Base-by-base conservation (phyloP, 306 rosid genomes). In the Leucaena leucocephala region DNA sequence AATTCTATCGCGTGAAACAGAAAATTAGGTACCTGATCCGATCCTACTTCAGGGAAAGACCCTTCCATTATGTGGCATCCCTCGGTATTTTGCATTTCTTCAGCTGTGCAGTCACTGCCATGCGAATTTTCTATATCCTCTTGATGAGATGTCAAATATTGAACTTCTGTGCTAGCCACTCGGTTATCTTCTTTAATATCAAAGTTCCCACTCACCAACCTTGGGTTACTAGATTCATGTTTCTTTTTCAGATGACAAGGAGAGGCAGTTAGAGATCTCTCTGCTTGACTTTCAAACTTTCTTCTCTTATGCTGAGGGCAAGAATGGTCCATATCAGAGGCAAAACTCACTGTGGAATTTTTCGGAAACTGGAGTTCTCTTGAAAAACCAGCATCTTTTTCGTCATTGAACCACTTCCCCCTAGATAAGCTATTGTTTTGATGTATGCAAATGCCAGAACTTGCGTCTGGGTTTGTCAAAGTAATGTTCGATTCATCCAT, bases 1-100 rank as follows among this genome's bases (percentile, higher is more conserved):
- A 65, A 39, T 57, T 71, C 71, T 57, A 68, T 72, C 58, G 40
- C 33, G 63, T 74, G 36, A 34, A 76, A 55, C 61, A 75, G 78
- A 82, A 84, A 57, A 74, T n/a, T 40, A 17, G 22, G 67, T 89
- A 95, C 98, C 99, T 87, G 83, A 78, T 86, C 75, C 64, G 46
- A 69, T 50, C 78, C 87, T 82, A 70, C 71, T 59, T 79, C 76
- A 76, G 40, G 77, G 75, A 87, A 84, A 76, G 84, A 80, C 38
- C 76, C 75, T 62, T 84, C 88, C 59, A 76, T 64, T 74, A 79
- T 13, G 75, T 52, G 45, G 75, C 57, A 74, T 74, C 84, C 86
- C 77, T 71, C 59, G 14, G 74, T 78, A 74, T 64, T 59, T 73
- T 73, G 83, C 87, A 75, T 57, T 50, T 54, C 91, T 70, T 84